phyloP scores from a whole-genome alignment of 352 stramenopile species.

The Elongisporangium undulatum region DNA sequence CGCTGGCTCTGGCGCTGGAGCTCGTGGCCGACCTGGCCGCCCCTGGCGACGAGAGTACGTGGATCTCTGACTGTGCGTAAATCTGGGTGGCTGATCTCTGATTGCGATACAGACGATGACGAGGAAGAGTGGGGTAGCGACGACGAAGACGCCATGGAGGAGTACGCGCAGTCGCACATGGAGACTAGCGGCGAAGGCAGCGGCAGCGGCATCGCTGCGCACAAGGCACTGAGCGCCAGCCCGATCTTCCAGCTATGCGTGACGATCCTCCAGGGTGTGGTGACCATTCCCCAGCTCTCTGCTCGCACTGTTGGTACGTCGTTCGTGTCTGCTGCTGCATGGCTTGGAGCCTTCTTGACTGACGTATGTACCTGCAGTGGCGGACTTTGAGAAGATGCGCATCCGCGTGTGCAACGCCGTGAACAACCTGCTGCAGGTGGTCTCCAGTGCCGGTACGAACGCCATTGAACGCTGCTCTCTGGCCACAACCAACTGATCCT shows the following conservation, averaged over 20 bases:
- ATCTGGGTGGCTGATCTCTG: background rate
- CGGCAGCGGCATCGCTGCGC: slow-evolving; percentile 15
- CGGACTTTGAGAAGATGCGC: slow-evolving; percentile 79
- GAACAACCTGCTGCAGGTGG: slow-evolving; percentile 73
- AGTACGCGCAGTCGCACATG: slow-evolving; percentile 68
- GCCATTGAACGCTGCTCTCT: background rate
- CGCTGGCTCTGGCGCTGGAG: slow-evolving; percentile 73
- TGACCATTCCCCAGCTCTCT: slow-evolving; percentile 58
- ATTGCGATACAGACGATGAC: slow-evolving; percentile 38
- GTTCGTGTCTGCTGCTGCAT: background rate
- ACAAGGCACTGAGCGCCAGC: slow-evolving; percentile 35
- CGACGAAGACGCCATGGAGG: slow-evolving; percentile 87
- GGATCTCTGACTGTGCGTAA: background rate
- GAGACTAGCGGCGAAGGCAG: slow-evolving; percentile 19
- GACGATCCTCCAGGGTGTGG: slow-evolving; percentile 69
- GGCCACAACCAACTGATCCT: background rate
- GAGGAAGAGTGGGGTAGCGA: slow-evolving; percentile 86
- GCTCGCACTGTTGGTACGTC: slow-evolving; percentile 41
- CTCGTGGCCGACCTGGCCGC: slow-evolving; percentile 63
- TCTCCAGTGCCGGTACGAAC: slow-evolving; percentile 40
- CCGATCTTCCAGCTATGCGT: slow-evolving; percentile 52
- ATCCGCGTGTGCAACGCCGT: slow-evolving; percentile 77
- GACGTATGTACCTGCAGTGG: slow-evolving; percentile 17
- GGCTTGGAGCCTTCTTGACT: slow-evolving; percentile 8
- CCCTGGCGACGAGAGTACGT: slow-evolving; percentile 39